Conservation (phyloP, 345 rosid genomes). For the Schrenkiella parvula region DNA sequence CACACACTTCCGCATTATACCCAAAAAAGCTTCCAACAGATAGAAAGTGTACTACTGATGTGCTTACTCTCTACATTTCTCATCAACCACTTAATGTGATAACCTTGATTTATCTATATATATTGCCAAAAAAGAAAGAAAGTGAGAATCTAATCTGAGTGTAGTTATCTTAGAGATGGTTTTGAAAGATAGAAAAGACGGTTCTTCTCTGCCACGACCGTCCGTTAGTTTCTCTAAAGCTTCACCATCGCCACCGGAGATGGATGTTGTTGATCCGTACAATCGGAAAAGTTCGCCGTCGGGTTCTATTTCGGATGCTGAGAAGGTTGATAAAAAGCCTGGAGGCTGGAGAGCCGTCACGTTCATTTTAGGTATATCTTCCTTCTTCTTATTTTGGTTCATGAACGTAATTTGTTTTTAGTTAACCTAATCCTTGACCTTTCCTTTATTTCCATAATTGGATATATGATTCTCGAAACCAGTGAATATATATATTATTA, state of each 20-base stretch:
- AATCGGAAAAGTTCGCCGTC: conserved; percentile 14
- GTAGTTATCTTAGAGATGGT: conserved; percentile 4
- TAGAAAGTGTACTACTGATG: background rate
- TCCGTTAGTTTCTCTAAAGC: conserved; percentile 12
- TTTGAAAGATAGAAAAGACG: conserved; percentile 10
- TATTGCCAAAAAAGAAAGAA: background rate
- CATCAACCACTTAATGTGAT: conserved; percentile 14
- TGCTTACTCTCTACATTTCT: conserved; percentile 9
- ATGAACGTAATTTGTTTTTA: background rate
- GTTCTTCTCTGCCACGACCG: conserved; percentile 9
- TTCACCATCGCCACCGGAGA: background rate
- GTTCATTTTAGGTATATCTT: conserved; percentile 54
- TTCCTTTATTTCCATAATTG: background rate
- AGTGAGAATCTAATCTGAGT: conserved; percentile 10
- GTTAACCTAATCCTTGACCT: background rate
- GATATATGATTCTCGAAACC: background rate
- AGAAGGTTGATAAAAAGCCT: conserved; percentile 40
- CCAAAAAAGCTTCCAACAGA: background rate
- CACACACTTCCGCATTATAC: background rate
- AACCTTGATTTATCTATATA: conserved; percentile 4
- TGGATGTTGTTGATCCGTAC: conserved; percentile 1
- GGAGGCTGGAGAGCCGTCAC: conserved; percentile 88
- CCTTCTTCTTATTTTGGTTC: background rate
- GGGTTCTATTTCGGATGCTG: background rate
- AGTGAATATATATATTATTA: background rate